Conservation (phyloP, 2,329 filamentous ascomycete species). For the Epichloe bromicola region DNA sequence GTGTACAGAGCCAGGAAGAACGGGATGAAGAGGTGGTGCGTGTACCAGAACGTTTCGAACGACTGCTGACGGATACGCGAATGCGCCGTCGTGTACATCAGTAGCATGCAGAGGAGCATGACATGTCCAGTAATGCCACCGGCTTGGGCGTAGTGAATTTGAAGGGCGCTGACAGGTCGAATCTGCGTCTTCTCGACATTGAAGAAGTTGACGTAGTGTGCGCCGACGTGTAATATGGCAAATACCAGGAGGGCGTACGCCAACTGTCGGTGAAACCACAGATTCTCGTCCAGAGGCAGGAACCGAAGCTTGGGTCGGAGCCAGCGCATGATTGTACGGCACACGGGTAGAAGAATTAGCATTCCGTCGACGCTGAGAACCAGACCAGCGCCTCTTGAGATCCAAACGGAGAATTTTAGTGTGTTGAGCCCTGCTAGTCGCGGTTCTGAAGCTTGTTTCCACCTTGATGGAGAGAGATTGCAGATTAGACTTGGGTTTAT, state of each 20-base stretch:
- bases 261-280: conserved; percentile 93
- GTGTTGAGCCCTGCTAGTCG: conserved; percentile 67
- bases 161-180: conserved; percentile 63
- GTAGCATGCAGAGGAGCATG: conserved; percentile 97
- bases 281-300: conserved; percentile 87
- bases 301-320: conserved; percentile 78
- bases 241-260: conserved; percentile 83
- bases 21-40: conserved; percentile 94
- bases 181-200: conserved; percentile 83
- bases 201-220: conserved; percentile 97
- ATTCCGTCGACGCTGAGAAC: conserved; percentile 73
- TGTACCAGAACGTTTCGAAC: conserved; percentile 99
- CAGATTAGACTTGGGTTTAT: background rate
- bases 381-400: conserved; percentile 85
- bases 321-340: conserved; percentile 74
- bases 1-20: conserved; percentile 92
- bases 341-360: conserved; percentile 88
- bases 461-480: conserved; percentile 39
- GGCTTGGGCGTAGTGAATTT: conserved; percentile 84
- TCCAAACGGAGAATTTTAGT: conserved; percentile 83
- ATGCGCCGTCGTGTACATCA: conserved; percentile 96
- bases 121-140: conserved; percentile 92
- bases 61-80: conserved; percentile 89
- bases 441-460: conserved; percentile 56
- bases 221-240: conserved; percentile 59